A percentile compares a stretch with the other conserved stretches of the same genome.
These are phyloP conservation scores for Apiotrichum mycotoxinovorans DNA, from an alignment of 1,284 basidiomycete genomes.

Conservation along the genomic window DNA sequence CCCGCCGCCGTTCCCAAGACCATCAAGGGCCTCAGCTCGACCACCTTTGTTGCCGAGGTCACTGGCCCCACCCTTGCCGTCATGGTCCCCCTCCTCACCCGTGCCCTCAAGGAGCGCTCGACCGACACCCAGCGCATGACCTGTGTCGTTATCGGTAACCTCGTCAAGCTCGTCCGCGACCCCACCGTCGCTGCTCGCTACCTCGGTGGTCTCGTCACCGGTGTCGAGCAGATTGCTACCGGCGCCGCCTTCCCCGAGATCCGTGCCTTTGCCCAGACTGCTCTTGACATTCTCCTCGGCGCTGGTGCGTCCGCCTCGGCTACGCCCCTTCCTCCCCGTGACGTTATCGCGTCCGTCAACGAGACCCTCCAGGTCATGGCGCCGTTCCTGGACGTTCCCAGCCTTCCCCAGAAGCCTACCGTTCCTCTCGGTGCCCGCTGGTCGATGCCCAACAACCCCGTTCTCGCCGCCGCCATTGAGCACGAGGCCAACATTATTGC, in stretches of 20 bases:
- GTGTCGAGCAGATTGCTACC: conserved; percentile 85
- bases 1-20: conserved; percentile 78
- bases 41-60: conserved; percentile 96
- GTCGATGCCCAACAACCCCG: conserved; percentile 44
- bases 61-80: conserved; percentile 94
- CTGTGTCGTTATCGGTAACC: conserved; percentile 92
- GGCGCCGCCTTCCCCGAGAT: conserved; percentile 96
- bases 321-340: conserved; percentile 62
- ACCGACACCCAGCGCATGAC: conserved; percentile 83
- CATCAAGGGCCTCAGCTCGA: conserved; percentile 87
- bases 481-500: conserved; percentile 71
- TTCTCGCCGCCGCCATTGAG: conserved; percentile 55
- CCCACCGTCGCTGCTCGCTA: conserved; percentile 86
- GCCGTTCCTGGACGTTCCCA: conserved; percentile 60
- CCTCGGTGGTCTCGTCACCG: conserved; percentile 81
- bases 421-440: conserved; percentile 36
- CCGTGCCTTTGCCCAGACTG: conserved; percentile 80
- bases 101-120: conserved; percentile 91
- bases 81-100: conserved; percentile 84
- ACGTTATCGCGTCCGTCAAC: conserved; percentile 62
- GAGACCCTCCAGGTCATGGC: conserved; percentile 60
- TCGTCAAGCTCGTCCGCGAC: conserved; percentile 95
- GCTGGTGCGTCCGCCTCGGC: conserved; percentile 73
- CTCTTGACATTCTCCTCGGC: conserved; percentile 69
- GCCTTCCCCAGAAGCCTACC: conserved; percentile 53